Percentiles rank a stretch among this genome's conserved stretches.
Conservation (phyloP, 192 early-diverging fungal genomes). For the Dimargaris verticillata region DNA sequence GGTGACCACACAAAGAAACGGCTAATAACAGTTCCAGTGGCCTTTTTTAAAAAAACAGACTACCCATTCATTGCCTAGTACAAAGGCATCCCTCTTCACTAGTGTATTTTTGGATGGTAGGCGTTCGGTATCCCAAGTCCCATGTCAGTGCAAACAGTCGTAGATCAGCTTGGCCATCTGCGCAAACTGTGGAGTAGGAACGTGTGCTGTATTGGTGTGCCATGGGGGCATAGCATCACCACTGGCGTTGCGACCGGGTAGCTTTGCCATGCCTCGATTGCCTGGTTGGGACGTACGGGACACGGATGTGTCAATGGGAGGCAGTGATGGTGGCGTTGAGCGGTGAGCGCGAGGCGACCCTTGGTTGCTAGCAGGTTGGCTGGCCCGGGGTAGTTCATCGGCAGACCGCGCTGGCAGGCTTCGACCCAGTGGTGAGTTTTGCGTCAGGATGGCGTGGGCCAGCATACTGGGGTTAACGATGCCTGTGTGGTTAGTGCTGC, state of each 20-base stretch:
- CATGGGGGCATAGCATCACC: not conserved
- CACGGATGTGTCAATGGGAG: constrained; percentile 11
- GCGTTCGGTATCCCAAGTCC: too few relatives aligned
- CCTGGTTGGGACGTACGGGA: not conserved
- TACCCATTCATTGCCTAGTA: too few relatives aligned
- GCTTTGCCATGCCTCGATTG: not conserved
- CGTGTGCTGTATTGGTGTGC: not conserved
- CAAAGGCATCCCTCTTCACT: too few relatives aligned
- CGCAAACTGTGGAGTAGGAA: not conserved
- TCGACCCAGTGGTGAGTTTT: not conserved
- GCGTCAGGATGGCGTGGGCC: constrained; percentile 6
- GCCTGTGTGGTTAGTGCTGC: too few relatives aligned
- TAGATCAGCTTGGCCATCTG: constrained; percentile 2
- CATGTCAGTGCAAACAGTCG: not conserved
- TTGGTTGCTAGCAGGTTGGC: not conserved
- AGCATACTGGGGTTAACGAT: not conserved
- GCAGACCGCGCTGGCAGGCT: not conserved
- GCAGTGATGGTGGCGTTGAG: not conserved
- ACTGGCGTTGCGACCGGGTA: not conserved
- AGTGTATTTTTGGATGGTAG: too few relatives aligned
- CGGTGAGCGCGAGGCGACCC: too few relatives aligned
- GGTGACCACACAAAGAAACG: too few relatives aligned
- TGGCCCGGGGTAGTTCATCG: not conserved
- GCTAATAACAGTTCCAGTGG: too few relatives aligned
- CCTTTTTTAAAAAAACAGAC: too few relatives aligned